Evolutionary conservation across 2,329 filamentous ascomycete species (phyloP), one percentile per base, ranked within the genome.

Genomic region (Zymoseptoria pseudotritici): DNA sequence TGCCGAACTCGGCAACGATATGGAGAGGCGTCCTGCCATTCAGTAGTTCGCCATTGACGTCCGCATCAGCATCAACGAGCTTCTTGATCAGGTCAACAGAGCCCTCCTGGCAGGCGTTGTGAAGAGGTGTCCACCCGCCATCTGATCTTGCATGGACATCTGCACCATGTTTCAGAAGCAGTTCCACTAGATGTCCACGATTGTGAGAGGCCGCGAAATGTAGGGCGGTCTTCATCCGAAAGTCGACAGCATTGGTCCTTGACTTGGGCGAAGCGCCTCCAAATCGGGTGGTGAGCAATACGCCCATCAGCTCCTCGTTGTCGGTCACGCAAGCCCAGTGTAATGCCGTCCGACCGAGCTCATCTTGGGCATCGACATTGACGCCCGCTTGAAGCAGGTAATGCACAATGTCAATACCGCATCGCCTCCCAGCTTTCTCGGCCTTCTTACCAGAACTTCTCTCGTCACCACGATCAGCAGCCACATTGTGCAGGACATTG

Each of bases 161-260:
- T 50, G 94, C 93, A 56, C 93, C 93, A 92, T 93, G 97, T 67
- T 91, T 86, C 62, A 97, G 77, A 66, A 96, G 93, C 53, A 97
- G 75, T 71, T 97, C 91, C 52, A 97, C 92, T 7, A 69, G 56
- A 19, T 63, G 57, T 9, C 36, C 50, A 9, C 61, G 55, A 29
- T 62, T 57, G 46, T 65, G 57, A 3, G 60, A 62, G 11, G 61
- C 64, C 10, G 67, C 67, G 21, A 69, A 59, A 24, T 66, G 65
- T 9, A 69, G 54, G 0, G 67, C 59, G 8, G 63, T 69, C 58
- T 65, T 69, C 52, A 61, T 56, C 4, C 66, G 62, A 24, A 60
- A 64, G 29, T 69, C 66, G 19, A 54, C 61, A 2, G 65, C 59
- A 50, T 67, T 60, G 50, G 65, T 62, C 19, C 58, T 49, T 9